Evolutionary conservation across 805 yeast genomes (phyloP).

Genomic region (Spencermartinsiella europaea): DNA sequence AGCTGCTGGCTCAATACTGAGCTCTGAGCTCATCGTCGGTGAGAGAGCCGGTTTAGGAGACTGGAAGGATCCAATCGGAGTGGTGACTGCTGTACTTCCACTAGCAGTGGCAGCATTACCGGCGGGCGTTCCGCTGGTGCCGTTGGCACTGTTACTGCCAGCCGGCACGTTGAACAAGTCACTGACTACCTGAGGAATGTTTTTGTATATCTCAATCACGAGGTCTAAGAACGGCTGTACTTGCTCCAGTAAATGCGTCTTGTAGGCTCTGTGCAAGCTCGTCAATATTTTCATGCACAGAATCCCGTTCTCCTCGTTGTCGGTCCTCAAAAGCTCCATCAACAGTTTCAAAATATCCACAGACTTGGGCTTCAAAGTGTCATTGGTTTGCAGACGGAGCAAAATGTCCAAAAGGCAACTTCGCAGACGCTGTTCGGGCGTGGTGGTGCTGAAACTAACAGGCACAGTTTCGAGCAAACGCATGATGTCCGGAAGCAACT

Average conservation of each 20-base stretch:
- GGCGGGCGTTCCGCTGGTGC: conserved; percentile 10
- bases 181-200: conserved; percentile 69
- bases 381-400: conserved; percentile 78
- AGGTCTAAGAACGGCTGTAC: conserved; percentile 76
- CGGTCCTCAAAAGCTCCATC: conserved; percentile 56
- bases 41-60: conserved; percentile 41
- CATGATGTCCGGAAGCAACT: conserved; percentile 65
- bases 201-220: conserved; percentile 69
- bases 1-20: conserved; percentile 39
- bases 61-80: conserved; percentile 26
- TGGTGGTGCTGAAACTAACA: conserved; percentile 57
- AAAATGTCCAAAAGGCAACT: conserved; percentile 71
- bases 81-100: conserved; percentile 19
- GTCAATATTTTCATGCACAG: conserved; percentile 84
- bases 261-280: conserved; percentile 79
- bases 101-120: conserved; percentile 10
- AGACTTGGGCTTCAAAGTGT: conserved; percentile 69
- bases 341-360: conserved; percentile 53
- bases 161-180: conserved; percentile 50
- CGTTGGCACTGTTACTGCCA: background rate
- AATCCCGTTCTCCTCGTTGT: conserved; percentile 95
- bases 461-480: conserved; percentile 62
- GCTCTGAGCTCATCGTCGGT: conserved; percentile 29
- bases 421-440: conserved; percentile 66
- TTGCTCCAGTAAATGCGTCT: conserved; percentile 55